These are phyloP conservation scores for Clavariopsis aquatica DNA, from an alignment of 495 filamentous ascomycete species.

Conservation along the genomic window DNA sequence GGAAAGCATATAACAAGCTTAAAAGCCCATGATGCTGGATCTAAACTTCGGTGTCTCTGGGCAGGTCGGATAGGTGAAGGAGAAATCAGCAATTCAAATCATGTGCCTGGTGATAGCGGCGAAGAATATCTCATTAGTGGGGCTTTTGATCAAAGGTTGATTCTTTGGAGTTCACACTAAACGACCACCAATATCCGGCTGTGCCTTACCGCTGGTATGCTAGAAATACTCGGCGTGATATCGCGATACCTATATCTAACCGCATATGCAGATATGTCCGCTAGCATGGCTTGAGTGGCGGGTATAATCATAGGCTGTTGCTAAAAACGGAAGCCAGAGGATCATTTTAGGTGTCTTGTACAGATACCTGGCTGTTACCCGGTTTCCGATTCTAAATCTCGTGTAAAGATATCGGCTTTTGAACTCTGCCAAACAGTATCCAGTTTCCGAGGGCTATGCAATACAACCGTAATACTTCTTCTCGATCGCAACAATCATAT, in stretches of 20 bases:
- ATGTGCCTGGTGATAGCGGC: background rate
- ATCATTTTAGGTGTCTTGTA: background rate
- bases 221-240: background rate
- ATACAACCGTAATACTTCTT: too few relatives aligned
- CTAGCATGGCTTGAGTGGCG: background rate
- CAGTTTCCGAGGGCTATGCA: too few relatives aligned
- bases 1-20: conserved; percentile 59
- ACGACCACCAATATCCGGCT: background rate
- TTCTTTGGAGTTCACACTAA: conserved; percentile 56
- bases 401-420: background rate
- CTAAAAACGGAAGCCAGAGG: background rate
- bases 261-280: background rate
- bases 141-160: conserved; percentile 65
- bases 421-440: too few relatives aligned
- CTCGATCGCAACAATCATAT: too few relatives aligned
- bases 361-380: background rate
- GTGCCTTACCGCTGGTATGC: background rate
- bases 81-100: conserved; percentile 32
- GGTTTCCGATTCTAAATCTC: background rate
- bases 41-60: conserved; percentile 67
- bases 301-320: background rate
- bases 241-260: background rate
- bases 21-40: conserved; percentile 59
- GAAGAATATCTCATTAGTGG: conserved; percentile 67
- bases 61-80: conserved; percentile 54